Conservation (phyloP, 352 stramenopile species). For the Pythium periplocum region DNA sequence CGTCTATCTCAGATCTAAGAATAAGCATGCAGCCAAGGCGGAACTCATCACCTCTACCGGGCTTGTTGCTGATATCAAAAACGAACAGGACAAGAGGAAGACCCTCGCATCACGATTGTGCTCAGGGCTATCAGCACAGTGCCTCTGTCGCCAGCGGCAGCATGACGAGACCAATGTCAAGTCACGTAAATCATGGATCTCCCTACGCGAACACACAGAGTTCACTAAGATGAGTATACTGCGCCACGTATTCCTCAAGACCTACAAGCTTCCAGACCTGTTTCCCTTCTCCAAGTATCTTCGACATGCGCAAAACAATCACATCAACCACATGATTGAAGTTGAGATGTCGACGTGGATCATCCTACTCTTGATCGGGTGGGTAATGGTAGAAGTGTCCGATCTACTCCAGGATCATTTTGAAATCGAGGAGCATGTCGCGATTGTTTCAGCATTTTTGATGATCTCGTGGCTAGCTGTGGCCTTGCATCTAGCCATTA, state of each 20-base stretch:
- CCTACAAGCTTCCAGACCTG: slow-evolving; percentile 15
- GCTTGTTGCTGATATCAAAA: slow-evolving; percentile 8
- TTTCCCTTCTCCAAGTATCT: slow-evolving; percentile 71
- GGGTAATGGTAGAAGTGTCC: neutral
- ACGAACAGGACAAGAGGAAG: too few species aligned
- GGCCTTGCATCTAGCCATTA: too few species aligned
- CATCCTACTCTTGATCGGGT: neutral
- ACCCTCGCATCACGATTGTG: too few species aligned
- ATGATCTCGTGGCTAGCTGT: too few species aligned
- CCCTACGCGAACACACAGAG: slow-evolving; percentile 3
- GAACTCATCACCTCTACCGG: too few species aligned
- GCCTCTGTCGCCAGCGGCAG: too few species aligned
- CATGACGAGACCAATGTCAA: too few species aligned
- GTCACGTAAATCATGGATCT: neutral
- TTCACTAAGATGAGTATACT: slow-evolving; percentile 14
- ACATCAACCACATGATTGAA: slow-evolving; percentile 75
- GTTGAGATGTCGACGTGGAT: slow-evolving; percentile 56
- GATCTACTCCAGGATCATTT: slow-evolving; percentile 2
- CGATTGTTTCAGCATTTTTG: slow-evolving; percentile 3
- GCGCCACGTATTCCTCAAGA: slow-evolving; percentile 17
- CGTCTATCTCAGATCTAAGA: too few species aligned
- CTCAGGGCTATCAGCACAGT: too few species aligned
- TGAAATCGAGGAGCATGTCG: slow-evolving; percentile 5
- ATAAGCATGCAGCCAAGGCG: too few species aligned
- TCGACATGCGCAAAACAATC: slow-evolving; percentile 54